A percentile compares a stretch with the other conserved stretches of the same genome.
Evolutionary conservation across 2,329 filamentous ascomycete genomes (phyloP).

Genomic region (Exserohilum turcica): DNA sequence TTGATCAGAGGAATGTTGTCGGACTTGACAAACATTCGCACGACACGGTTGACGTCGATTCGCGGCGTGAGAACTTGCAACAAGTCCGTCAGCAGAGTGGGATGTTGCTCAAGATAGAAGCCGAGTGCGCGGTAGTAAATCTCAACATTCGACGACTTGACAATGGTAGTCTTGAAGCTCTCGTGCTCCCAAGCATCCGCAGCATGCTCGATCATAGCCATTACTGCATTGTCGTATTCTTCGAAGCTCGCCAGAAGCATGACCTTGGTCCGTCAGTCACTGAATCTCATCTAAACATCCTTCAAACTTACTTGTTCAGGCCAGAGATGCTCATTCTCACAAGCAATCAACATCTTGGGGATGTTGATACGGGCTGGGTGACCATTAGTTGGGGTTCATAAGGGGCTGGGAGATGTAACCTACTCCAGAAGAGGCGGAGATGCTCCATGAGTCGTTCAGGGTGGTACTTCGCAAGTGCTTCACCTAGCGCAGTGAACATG

Average conservation of each 20-base stretch:
- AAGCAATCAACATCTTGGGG: slow-evolving; percentile 91
- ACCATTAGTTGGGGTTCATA: not conserved
- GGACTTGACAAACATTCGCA: slow-evolving; percentile 97
- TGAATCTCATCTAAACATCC: too few relatives aligned
- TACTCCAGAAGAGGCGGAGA: slow-evolving; percentile 92
- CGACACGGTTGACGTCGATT: slow-evolving; percentile 98
- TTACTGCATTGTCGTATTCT: slow-evolving; percentile 94
- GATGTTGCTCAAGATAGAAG: slow-evolving; percentile 97
- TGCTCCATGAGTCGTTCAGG: slow-evolving; percentile 98
- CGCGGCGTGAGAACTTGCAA: slow-evolving; percentile 89
- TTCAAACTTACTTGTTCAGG: slow-evolving; percentile 74
- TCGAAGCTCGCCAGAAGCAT: slow-evolving; percentile 99
- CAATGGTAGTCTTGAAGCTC: slow-evolving; percentile 97
- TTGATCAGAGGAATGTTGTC: slow-evolving; percentile 99
- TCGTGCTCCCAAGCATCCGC: slow-evolving; percentile 99
- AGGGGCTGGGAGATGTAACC: not conserved
- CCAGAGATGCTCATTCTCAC: slow-evolving; percentile 95
- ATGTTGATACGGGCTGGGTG: slow-evolving; percentile 78
- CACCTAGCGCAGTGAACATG: slow-evolving; percentile 92
- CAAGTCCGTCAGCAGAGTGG: slow-evolving; percentile 91
- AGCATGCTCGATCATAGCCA: slow-evolving; percentile 97
- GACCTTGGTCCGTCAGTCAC: too few relatives aligned
- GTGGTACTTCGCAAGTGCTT: slow-evolving; percentile 91
- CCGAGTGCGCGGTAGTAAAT: slow-evolving; percentile 98
- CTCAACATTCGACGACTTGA: slow-evolving; percentile 97